Percentiles rank a stretch among this genome's conserved stretches.
These are phyloP conservation scores for Venturia pyrina DNA, from an alignment of 2,329 filamentous ascomycete genomes.

Conservation along the genomic window DNA sequence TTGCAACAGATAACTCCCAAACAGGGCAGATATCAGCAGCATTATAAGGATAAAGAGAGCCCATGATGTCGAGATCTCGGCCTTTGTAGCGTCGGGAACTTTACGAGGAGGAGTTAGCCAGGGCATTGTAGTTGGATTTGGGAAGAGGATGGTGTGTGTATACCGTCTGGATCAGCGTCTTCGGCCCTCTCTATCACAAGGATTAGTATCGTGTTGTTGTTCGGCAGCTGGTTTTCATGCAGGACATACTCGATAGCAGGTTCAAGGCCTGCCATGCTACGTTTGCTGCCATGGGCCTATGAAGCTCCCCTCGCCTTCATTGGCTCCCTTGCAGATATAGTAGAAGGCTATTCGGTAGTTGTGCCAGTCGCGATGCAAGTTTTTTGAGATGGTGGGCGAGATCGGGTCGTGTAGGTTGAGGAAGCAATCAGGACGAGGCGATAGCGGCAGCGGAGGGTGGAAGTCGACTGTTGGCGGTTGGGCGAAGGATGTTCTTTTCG, in stretches of 20 bases:
- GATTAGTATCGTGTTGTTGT: not conserved
- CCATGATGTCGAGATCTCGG: slow-evolving; percentile 94
- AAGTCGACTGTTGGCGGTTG: no score
- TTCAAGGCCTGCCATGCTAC: slow-evolving; percentile 6
- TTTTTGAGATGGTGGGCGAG: not conserved
- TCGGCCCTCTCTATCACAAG: not conserved
- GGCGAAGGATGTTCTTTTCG: not conserved
- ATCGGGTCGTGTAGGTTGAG: not conserved
- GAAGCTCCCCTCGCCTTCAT: not conserved
- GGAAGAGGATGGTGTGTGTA: slow-evolving; percentile 10
- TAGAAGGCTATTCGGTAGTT: not conserved
- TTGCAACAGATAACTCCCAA: slow-evolving; percentile 94
- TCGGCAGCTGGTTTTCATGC: not conserved
- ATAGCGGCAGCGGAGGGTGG: not conserved
- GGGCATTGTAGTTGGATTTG: slow-evolving; percentile 13
- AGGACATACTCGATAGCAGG: slow-evolving; percentile 9
- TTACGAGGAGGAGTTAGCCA: slow-evolving; percentile 27
- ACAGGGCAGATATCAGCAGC: slow-evolving; percentile 86
- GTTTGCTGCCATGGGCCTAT: slow-evolving; percentile 11
- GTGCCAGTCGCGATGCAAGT: slow-evolving; percentile 1
- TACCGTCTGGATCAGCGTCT: slow-evolving; percentile 35
- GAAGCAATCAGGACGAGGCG: not conserved
- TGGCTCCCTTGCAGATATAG: not conserved
- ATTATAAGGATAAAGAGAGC: slow-evolving; percentile 93
- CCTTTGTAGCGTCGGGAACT: slow-evolving; percentile 73